phyloP scores from a whole-genome alignment of 176 grass and related monocot genomes.

The Musa acuminata region DNA sequence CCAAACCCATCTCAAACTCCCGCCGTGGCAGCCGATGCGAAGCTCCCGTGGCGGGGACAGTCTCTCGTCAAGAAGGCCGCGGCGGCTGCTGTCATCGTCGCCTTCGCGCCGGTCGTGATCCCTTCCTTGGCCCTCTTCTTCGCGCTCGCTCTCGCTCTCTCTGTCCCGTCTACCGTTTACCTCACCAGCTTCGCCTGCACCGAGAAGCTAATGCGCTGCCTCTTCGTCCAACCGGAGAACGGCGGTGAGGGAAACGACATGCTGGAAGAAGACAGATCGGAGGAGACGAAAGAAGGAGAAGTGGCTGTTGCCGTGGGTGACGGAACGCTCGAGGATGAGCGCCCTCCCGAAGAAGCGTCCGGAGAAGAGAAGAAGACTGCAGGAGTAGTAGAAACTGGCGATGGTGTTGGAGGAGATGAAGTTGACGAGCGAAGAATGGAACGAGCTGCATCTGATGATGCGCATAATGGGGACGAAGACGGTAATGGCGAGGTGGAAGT shows the following conservation, averaged over 20 bases:
- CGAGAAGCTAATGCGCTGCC: constrained; percentile 13
- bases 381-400: too few relatives aligned
- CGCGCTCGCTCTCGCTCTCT: constrained; percentile 11
- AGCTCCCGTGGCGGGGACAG: constrained; percentile 21
- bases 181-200: constrained; percentile 27
- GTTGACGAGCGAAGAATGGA: too few relatives aligned
- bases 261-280: background rate
- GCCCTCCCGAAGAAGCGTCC: background rate
- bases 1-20: too few relatives aligned
- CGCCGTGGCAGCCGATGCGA: too few relatives aligned
- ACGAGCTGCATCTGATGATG: too few relatives aligned
- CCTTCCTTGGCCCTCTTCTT: constrained; percentile 23
- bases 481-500: too few relatives aligned
- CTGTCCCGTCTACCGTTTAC: constrained; percentile 28
- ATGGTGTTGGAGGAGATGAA: too few relatives aligned
- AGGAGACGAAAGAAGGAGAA: background rate
- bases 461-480: too few relatives aligned
- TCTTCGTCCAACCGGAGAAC: background rate
- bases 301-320: background rate
- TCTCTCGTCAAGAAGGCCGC: constrained; percentile 20
- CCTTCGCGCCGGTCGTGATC: constrained; percentile 16
- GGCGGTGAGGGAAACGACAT: background rate
- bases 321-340: background rate
- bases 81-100: constrained; percentile 9
- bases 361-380: background rate